Percentiles rank a stretch among this genome's conserved stretches.
phyloP scores from a whole-genome alignment of 257 asterid genomes.

The Fraxinus excelsior region DNA sequence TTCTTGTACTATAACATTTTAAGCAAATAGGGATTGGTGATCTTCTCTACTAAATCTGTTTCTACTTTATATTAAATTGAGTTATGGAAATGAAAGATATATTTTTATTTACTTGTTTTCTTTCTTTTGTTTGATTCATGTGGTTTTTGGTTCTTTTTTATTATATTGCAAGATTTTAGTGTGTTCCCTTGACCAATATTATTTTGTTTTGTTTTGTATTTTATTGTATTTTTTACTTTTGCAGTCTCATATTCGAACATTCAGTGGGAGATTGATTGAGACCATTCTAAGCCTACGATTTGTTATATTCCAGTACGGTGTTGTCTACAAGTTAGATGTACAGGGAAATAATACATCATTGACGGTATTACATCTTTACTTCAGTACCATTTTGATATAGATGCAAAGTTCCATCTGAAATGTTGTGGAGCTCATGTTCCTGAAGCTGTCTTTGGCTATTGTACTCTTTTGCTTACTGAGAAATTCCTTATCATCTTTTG shows the following conservation, averaged over 20 bases:
- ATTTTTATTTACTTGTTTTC: background rate
- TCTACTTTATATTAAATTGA: background rate
- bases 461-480: background rate
- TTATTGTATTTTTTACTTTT: constrained; percentile 27
- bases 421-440: background rate
- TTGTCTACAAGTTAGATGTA: constrained; percentile 74
- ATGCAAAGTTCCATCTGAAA: background rate
- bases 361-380: constrained; percentile 50
- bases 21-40: background rate
- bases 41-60: background rate
- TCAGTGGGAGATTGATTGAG: constrained; percentile 89
- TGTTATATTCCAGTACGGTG: constrained; percentile 91
- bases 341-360: constrained; percentile 76
- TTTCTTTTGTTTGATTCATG: background rate
- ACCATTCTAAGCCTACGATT: constrained; percentile 88
- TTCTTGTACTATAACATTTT: background rate
- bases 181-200: background rate
- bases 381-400: constrained; percentile 8
- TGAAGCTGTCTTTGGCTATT: background rate
- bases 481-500: background rate
- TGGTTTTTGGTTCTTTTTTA: background rate
- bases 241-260: constrained; percentile 94
- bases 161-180: background rate
- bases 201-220: background rate
- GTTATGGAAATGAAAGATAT: background rate